Base-by-base conservation (phyloP, 495 filamentous ascomycete genomes). In the Darksidea phi region DNA sequence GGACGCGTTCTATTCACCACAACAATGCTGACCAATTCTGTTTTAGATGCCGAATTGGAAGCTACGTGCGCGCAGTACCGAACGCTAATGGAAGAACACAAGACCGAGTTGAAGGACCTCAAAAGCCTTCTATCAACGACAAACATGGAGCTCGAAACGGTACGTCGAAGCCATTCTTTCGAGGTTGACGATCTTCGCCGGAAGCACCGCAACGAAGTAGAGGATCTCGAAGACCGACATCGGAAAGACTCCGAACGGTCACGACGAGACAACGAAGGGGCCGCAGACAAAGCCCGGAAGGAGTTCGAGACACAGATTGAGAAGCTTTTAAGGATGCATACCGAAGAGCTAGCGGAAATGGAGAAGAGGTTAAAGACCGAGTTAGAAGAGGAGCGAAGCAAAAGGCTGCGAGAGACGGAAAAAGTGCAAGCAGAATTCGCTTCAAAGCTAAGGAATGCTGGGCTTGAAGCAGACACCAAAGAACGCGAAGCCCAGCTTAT, bases 11-110 rank as follows among this genome's bases (percentile, higher is more conserved):
- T 13, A 38, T 8, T 8, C 7, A 38, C 36, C 36, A 38, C 28
- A 50, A 17, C 17, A n/a, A 55, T n/a, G 21, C 43, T 54, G 45
- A 64, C 53, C 3, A 42, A 45, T 70, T 49, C 66, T 46, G 4
- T 59, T 73, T 48, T 62, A 96, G 91, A 87, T 43, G 74, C 68
- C 55, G 85, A 89, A 21, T 76, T 95, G 2, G 88, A 93, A 61
- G 69, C 68, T 0, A 79, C 84, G 6, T 79, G 81, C 41, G 75
- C 79, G 12, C 79, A 83, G 15, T 69, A 92, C 1, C 75, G 76
- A 3, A 75, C 83, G 13, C 75, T 74, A 23, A 89, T 87, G 57
- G 59, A 78, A 1, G 71, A 70, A 6, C 74, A 91, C 2, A 80
- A 81, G 23, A 74, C 76, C 15, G 84, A 88, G 45, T 63, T 90